Conservation (phyloP, 2,329 filamentous ascomycete species). For the Microdochium trichocladiopsis region DNA sequence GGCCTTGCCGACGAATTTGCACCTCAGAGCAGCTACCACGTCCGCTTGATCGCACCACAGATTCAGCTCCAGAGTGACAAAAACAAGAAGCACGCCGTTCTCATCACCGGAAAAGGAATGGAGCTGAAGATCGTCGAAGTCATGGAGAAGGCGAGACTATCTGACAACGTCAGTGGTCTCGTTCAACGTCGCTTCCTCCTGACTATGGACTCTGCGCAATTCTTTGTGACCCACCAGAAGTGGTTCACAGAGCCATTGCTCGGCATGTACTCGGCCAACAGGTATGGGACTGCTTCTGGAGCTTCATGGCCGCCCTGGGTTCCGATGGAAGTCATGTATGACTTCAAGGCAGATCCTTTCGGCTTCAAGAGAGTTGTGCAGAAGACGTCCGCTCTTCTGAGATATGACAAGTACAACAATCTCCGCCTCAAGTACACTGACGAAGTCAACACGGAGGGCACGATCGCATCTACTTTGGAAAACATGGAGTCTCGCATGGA, state of each 20-base stretch:
- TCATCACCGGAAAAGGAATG: slow-evolving; percentile 97
- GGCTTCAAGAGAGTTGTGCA: slow-evolving; percentile 98
- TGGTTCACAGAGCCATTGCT: slow-evolving; percentile 78
- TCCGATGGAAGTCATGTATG: slow-evolving; percentile 96
- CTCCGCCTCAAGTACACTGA: slow-evolving; percentile 96
- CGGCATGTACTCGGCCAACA: slow-evolving; percentile 89
- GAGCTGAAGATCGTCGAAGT: slow-evolving; percentile 96
- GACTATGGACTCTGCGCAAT: slow-evolving; percentile 95
- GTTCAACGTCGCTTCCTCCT: slow-evolving; percentile 92
- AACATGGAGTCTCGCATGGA: slow-evolving; percentile 77
- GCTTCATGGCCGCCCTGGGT: slow-evolving; percentile 98
- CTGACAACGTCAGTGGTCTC: slow-evolving; percentile 87
- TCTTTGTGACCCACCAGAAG: slow-evolving; percentile 94
- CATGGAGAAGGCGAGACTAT: slow-evolving; percentile 92
- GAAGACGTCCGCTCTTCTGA: slow-evolving; percentile 87
- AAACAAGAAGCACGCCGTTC: slow-evolving; percentile 90
- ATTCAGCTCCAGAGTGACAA: slow-evolving; percentile 98
- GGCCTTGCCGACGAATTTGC: slow-evolving; percentile 84
- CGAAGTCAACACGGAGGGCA: slow-evolving; percentile 66
- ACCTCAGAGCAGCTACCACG: slow-evolving; percentile 87
- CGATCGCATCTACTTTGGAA: slow-evolving; percentile 42
- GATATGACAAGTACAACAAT: slow-evolving; percentile 98
- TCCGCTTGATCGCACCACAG: slow-evolving; percentile 91
- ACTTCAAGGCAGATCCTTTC: slow-evolving; percentile 87
- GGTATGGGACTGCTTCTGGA: slow-evolving; percentile 77